A percentile compares a stretch with the other conserved stretches of the same genome.
phyloP scores from a whole-genome alignment of 1,139 yeast species.

The Kurtzmaniella natalensis region DNA sequence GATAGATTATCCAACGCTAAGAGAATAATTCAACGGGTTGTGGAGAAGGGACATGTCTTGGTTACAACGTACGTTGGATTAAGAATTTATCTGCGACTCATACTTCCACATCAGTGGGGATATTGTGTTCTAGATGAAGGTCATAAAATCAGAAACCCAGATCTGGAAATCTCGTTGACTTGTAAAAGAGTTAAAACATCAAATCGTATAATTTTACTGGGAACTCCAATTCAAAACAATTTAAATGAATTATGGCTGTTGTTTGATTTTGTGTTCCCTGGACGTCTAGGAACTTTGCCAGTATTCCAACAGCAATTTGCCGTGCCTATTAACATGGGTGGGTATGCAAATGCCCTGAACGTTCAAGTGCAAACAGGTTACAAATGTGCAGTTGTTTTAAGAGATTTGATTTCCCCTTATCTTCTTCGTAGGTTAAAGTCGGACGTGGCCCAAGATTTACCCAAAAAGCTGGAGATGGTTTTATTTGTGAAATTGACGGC shows the following conservation, averaged over 20 bases:
- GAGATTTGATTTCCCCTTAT: constrained; percentile 89
- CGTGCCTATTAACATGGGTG: constrained; percentile 93
- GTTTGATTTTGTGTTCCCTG: constrained; percentile 94
- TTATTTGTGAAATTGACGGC: constrained; percentile 82
- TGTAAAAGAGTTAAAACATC: constrained; percentile 81
- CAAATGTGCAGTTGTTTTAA: constrained; percentile 86
- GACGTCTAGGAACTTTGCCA: constrained; percentile 89
- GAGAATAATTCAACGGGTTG: constrained; percentile 47
- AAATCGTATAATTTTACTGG: constrained; percentile 82
- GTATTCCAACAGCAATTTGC: constrained; percentile 92
- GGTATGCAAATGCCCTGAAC: constrained; percentile 95
- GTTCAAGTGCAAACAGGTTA: constrained; percentile 95
- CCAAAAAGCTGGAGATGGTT: constrained; percentile 91
- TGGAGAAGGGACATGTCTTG: constrained; percentile 69
- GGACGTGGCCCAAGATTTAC: constrained; percentile 96
- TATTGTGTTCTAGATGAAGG: constrained; percentile 94
- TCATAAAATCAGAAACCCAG: constrained; percentile 93
- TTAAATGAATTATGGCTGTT: constrained; percentile 88
- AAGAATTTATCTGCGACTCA: constrained; percentile 64
- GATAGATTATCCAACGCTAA: constrained; percentile 28
- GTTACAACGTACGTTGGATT: constrained; percentile 92
- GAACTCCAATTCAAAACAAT: constrained; percentile 95
- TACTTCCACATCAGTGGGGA: constrained; percentile 79
- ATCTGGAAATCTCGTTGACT: constrained; percentile 78
- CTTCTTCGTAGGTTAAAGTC: constrained; percentile 79